Evolutionary conservation across 2,329 filamentous ascomycete genomes (phyloP).

Genomic region (Colletotrichum chlorophyti): DNA sequence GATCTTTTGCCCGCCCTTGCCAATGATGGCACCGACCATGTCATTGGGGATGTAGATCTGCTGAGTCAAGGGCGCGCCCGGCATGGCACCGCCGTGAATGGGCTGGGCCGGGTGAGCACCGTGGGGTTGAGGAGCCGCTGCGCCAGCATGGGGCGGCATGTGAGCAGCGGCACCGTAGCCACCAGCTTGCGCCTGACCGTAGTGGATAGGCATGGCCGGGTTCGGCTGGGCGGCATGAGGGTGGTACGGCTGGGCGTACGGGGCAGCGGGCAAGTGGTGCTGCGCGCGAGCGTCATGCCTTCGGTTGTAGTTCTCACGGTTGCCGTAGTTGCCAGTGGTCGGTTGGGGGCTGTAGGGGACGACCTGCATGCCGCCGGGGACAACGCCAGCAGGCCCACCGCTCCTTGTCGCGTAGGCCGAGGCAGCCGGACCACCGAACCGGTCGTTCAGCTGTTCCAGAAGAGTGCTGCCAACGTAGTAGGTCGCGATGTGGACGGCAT

Average conservation of each 20-base stretch:
- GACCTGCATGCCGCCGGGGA: constrained; percentile 97
- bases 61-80: constrained; percentile 88
- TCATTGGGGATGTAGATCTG: constrained; percentile 99
- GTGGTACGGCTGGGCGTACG: constrained; percentile 78
- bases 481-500: constrained; percentile 97
- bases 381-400: constrained; percentile 89
- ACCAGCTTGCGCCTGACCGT: constrained; percentile 68
- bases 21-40: constrained; percentile 99
- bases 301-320: constrained; percentile 82
- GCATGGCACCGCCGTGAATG: constrained; percentile 68
- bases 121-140: constrained; percentile 60
- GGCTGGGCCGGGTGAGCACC: constrained; percentile 69
- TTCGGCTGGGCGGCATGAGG: constrained; percentile 67
- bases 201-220: constrained; percentile 76
- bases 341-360: constrained; percentile 97
- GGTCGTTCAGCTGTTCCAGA: constrained; percentile 94
- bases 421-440: constrained; percentile 92
- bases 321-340: constrained; percentile 89
- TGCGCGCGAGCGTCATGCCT: constrained; percentile 72
- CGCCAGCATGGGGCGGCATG: constrained; percentile 75
- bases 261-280: constrained; percentile 73
- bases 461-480: constrained; percentile 99
- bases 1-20: constrained; percentile 98
- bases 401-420: constrained; percentile 98
- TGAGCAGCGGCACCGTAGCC: constrained; percentile 83